Evolutionary conservation across 208 protist genomes (phyloP).

Genomic region (Leptomonas pyrrhocoris): DNA sequence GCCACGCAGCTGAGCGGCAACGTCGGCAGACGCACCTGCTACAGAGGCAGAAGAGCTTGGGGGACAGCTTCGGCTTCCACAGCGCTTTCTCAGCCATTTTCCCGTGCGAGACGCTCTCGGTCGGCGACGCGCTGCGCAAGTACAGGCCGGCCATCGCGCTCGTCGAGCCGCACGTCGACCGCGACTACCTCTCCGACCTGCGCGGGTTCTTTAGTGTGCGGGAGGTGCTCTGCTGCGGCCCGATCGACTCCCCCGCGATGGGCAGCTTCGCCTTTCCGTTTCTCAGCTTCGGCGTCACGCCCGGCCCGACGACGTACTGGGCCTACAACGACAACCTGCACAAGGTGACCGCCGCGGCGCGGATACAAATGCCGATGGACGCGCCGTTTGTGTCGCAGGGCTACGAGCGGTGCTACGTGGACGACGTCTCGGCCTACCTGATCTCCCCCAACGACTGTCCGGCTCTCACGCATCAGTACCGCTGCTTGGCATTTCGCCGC

Average conservation of each 20-base stretch:
- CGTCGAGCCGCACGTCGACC: slow-evolving; percentile 76
- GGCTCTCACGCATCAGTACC: slow-evolving; percentile 48
- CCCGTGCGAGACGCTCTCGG: slow-evolving; percentile 56
- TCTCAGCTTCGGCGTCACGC: slow-evolving; percentile 70
- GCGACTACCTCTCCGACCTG: slow-evolving; percentile 70
- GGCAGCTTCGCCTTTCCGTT: slow-evolving; percentile 71
- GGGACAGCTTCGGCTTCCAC: slow-evolving; percentile 21
- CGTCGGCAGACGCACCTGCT: slow-evolving; percentile 36
- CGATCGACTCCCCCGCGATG: slow-evolving; percentile 78
- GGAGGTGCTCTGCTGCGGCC: slow-evolving; percentile 66
- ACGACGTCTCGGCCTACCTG: slow-evolving; percentile 65
- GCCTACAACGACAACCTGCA: slow-evolving; percentile 76
- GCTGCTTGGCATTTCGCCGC: slow-evolving; percentile 60
- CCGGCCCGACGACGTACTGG: slow-evolving; percentile 76
- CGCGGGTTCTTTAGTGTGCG: slow-evolving; percentile 74
- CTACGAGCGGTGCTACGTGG: slow-evolving; percentile 56
- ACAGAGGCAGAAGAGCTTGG: slow-evolving; percentile 27
- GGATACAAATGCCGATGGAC: slow-evolving; percentile 71
- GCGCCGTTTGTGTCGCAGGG: slow-evolving; percentile 69
- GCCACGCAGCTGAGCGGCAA: slow-evolving; percentile 35
- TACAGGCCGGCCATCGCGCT: slow-evolving; percentile 63
- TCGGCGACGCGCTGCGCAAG: slow-evolving; percentile 65
- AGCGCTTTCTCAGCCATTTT: slow-evolving; percentile 41
- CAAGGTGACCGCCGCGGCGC: slow-evolving; percentile 39
- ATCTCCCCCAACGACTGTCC: slow-evolving; percentile 65